Percentiles rank a stretch among this genome's conserved stretches.
Conservation (phyloP, 2,329 filamentous ascomycete genomes). For the Botryotinia convoluta region DNA sequence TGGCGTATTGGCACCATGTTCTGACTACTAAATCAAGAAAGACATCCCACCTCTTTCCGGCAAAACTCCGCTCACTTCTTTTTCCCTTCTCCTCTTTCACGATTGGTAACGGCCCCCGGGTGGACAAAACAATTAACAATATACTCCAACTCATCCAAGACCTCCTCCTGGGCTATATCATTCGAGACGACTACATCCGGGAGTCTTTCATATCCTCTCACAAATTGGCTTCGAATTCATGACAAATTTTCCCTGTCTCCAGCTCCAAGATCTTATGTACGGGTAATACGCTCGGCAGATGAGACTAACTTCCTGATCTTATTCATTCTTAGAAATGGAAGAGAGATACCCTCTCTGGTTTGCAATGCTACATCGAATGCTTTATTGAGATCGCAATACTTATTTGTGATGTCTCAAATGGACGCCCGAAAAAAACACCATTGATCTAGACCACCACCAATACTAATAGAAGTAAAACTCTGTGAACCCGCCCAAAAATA, state of each 20-base stretch:
- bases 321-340: background rate
- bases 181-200: background rate
- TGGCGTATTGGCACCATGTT: background rate
- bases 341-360: background rate
- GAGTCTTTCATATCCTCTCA: too few species aligned
- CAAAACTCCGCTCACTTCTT: background rate
- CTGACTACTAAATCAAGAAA: background rate
- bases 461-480: background rate
- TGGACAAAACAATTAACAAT: background rate
- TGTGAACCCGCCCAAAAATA: too few species aligned
- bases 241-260: too few species aligned
- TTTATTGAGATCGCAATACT: background rate
- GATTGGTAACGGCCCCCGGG: background rate
- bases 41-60: background rate
- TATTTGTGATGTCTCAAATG: background rate
- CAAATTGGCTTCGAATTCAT: too few species aligned
- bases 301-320: background rate
- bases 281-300: background rate
- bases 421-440: background rate
- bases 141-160: rapidly evolving
- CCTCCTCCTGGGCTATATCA: background rate
- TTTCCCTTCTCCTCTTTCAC: background rate
- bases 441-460: background rate
- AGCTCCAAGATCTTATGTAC: background rate
- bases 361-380: background rate